Percentiles rank a stretch among this genome's conserved stretches.
Evolutionary conservation across 805 yeast genomes (phyloP).

Genomic region (Suhomyces faveliae): DNA sequence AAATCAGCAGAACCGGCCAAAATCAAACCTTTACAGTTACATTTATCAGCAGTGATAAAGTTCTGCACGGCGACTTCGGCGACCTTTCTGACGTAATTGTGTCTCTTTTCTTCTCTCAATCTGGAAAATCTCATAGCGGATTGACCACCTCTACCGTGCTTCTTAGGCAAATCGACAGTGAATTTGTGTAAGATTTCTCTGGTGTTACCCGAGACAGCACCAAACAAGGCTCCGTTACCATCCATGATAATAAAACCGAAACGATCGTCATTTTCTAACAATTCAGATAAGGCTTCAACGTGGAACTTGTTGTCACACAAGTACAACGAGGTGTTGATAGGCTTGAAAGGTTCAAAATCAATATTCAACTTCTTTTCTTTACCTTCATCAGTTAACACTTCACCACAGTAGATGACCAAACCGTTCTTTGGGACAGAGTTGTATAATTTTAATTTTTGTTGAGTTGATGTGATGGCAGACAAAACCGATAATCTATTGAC

Average conservation of each 20-base stretch:
- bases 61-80: conserved; percentile 98
- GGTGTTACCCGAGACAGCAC: conserved; percentile 93
- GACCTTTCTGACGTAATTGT: conserved; percentile 95
- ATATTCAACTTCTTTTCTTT: conserved; percentile 95
- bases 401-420: conserved; percentile 96
- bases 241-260: conserved; percentile 99
- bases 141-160: conserved; percentile 99
- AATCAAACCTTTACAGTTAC: conserved; percentile 89
- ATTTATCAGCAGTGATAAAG: conserved; percentile 92
- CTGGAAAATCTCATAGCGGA: conserved; percentile 99
- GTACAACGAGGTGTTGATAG: conserved; percentile 93
- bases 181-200: conserved; percentile 95
- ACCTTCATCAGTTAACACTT: conserved; percentile 94
- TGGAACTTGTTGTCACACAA: conserved; percentile 98
- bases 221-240: conserved; percentile 97
- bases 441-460: conserved; percentile 90
- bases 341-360: conserved; percentile 98
- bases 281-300: conserved; percentile 92
- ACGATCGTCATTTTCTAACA: conserved; percentile 91
- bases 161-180: conserved; percentile 94
- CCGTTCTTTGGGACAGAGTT: conserved; percentile 92
- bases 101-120: conserved; percentile 98
- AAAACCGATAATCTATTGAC: conserved; percentile 94
- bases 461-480: conserved; percentile 97
- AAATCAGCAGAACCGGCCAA: conserved; percentile 99